Evolutionary conservation across 2,329 filamentous ascomycete species (phyloP).

Genomic region (Fusarium redolens): DNA sequence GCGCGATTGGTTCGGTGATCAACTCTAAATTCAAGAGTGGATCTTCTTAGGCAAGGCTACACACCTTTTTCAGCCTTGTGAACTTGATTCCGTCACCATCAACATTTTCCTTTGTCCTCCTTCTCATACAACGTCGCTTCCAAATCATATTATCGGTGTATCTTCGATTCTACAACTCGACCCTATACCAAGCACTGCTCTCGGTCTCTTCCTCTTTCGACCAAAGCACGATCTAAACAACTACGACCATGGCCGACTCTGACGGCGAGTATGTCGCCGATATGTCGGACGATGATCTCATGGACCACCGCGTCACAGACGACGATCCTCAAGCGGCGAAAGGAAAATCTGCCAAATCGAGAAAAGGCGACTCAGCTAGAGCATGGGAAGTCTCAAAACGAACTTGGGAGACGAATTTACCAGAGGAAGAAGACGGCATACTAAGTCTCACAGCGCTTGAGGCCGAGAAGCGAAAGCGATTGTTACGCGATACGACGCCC

Average conservation of each 20-base stretch:
- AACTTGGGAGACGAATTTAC: conserved; percentile 77
- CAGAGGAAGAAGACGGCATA: conserved; percentile 78
- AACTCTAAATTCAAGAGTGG: conserved; percentile 29
- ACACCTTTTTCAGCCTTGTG: conserved; percentile 40
- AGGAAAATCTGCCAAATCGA: conserved; percentile 43
- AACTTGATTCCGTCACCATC: conserved; percentile 37
- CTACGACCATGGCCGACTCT: conserved; percentile 72
- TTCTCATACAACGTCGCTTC: background rate
- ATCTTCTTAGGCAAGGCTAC: conserved; percentile 39
- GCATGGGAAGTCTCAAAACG: conserved; percentile 75
- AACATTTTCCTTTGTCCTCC: conserved; percentile 2
- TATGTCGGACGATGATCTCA: conserved; percentile 73
- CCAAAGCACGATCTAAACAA: background rate
- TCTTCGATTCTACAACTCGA: background rate
- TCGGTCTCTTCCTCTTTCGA: background rate
- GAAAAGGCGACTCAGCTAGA: conserved; percentile 59
- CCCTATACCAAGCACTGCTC: background rate
- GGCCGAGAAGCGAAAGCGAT: conserved; percentile 81
- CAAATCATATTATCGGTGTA: background rate
- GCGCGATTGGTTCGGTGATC: conserved; percentile 31
- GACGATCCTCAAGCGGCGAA: conserved; percentile 48
- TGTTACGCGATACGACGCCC: conserved; percentile 93
- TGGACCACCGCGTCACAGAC: conserved; percentile 59
- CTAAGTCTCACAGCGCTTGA: conserved; percentile 83
- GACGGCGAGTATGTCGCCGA: conserved; percentile 76